Conservation (phyloP, 208 protist species). For the Trypanosoma caninum region DNA sequence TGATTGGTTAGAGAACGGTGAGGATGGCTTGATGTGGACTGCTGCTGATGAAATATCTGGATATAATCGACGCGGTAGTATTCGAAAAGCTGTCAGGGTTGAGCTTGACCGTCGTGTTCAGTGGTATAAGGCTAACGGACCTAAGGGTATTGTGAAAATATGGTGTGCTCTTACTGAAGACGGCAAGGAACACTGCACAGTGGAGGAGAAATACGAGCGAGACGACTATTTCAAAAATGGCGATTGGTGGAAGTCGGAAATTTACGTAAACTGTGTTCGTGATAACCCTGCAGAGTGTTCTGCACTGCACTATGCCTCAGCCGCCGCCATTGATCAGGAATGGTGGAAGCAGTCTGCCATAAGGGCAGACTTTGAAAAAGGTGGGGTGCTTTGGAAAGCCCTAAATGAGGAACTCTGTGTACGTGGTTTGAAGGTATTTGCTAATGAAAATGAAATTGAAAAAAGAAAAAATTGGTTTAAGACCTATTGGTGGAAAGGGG, state of each 20-base stretch:
- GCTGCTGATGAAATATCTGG: conserved; percentile 33
- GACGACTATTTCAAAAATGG: conserved; percentile 44
- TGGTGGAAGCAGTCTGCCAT: conserved; percentile 33
- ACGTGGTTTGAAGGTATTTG: conserved; percentile 19
- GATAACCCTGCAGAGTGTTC: conserved; percentile 20
- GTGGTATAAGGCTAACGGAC: conserved; percentile 39
- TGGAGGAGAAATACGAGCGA: conserved; percentile 34
- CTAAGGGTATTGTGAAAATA: conserved; percentile 35
- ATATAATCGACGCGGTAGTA: conserved; percentile 27
- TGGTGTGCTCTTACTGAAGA: conserved; percentile 31
- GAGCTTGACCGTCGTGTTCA: conserved; percentile 28
- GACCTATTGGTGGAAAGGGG: conserved; percentile 33
- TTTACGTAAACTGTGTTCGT: conserved; percentile 14
- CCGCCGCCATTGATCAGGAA: conserved; percentile 26
- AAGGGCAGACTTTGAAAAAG: conserved; percentile 27
- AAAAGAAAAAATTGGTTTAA: conserved; percentile 32
- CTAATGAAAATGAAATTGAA: conserved; percentile 12
- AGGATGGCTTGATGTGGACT: conserved; percentile 33
- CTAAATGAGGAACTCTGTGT: conserved; percentile 21
- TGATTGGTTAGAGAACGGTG: conserved; percentile 32
- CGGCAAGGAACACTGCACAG: conserved; percentile 26
- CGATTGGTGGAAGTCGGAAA: conserved; percentile 42
- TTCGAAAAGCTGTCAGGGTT: conserved; percentile 13
- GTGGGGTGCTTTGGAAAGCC: conserved; percentile 24
- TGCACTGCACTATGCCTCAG: conserved; percentile 24